phyloP scores from a whole-genome alignment of 2,329 filamentous ascomycete genomes.

The Colletotrichum musae region DNA sequence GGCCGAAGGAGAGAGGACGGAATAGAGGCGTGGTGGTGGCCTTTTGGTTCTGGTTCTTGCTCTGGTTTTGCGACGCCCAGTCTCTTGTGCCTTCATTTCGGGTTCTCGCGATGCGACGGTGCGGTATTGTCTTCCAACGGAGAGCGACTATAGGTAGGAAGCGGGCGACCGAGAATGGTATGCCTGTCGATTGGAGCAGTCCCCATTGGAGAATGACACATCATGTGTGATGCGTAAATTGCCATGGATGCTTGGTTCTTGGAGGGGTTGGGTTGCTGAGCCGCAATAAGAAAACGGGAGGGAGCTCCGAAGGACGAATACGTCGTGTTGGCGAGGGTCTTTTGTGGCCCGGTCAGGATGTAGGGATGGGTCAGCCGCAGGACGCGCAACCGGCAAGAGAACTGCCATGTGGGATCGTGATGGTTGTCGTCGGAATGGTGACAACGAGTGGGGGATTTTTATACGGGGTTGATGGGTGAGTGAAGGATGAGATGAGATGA shows the following conservation, averaged over 20 bases:
- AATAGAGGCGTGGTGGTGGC: no score
- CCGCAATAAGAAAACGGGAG: conserved; percentile 33
- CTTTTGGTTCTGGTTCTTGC: no score
- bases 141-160: background rate
- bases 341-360: background rate
- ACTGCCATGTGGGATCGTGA: no score
- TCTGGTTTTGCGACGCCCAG: no score
- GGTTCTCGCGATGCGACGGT: conserved; percentile 29
- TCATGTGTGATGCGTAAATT: no score
- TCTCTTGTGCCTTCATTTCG: conserved; percentile 26
- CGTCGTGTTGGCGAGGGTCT: conserved; percentile 15
- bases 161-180: background rate
- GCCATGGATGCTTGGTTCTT: background rate
- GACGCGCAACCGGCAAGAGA: background rate
- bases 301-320: conserved; percentile 25
- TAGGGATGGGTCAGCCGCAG: background rate
- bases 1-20: background rate
- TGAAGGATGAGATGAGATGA: background rate
- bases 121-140: conserved; percentile 27
- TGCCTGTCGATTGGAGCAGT: conserved; percentile 18
- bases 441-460: no score
- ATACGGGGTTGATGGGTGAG: background rate
- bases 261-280: conserved; percentile 8
- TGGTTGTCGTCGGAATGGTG: background rate
- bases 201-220: background rate